phyloP scores from a whole-genome alignment of 495 filamentous ascomycete species.

The Astrocystis sublimbata region DNA sequence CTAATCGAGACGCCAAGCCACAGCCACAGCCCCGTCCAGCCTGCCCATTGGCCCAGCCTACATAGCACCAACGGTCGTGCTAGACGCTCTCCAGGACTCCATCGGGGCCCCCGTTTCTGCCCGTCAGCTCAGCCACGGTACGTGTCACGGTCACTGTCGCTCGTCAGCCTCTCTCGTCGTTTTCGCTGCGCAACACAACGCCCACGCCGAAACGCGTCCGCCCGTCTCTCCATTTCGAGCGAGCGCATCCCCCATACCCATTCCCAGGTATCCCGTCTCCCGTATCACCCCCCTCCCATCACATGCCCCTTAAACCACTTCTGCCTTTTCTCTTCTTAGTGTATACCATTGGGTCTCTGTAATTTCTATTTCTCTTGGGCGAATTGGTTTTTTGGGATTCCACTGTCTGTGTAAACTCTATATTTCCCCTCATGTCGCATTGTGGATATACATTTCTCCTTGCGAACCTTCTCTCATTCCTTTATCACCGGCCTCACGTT shows the following conservation, averaged over 20 bases:
- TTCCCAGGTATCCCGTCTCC: neutral
- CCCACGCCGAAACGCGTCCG: slow-evolving; percentile 17
- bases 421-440: neutral
- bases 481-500: neutral
- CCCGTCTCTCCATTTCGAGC: slow-evolving; percentile 7
- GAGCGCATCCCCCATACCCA: slow-evolving; percentile 1
- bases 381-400: neutral
- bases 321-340: slow-evolving; percentile 1
- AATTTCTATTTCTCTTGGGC: neutral
- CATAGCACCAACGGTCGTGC: neutral
- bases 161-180: slow-evolving; percentile 1
- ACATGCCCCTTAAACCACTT: neutral
- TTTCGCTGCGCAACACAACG: slow-evolving; percentile 7
- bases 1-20: slow-evolving; percentile 6
- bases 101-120: too few species aligned
- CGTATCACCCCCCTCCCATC: neutral
- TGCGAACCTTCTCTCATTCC: neutral
- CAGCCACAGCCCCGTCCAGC: neutral
- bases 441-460: neutral
- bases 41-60: neutral
- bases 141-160: slow-evolving; percentile 6
- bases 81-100: too few species aligned
- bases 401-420: slow-evolving; percentile 1
- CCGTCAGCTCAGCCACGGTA: slow-evolving; percentile 6
- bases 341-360: slow-evolving; percentile 4